A percentile compares a stretch with the other conserved stretches of the same genome.
Conservation (phyloP, 441 rosid species). For the Daphne laureola region DNA sequence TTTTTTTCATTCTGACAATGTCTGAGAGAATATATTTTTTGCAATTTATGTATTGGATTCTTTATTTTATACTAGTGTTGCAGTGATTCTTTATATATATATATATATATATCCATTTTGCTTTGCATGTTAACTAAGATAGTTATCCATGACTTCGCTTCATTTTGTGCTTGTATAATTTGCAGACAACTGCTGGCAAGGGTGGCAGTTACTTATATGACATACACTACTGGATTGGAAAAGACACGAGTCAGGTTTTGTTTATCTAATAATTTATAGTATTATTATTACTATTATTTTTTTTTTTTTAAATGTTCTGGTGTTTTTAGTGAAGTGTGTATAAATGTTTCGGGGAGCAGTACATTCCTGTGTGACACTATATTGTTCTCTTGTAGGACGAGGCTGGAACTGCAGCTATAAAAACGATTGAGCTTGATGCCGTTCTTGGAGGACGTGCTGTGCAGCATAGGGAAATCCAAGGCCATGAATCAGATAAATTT, state of each 20-base stretch:
- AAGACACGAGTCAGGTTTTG: slow-evolving; percentile 82
- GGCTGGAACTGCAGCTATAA: slow-evolving; percentile 92
- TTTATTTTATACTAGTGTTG: not conserved
- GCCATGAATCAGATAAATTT: slow-evolving; percentile 86
- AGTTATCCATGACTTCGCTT: not conserved
- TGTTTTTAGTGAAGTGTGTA: not conserved
- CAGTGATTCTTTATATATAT: not conserved
- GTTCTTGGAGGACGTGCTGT: slow-evolving; percentile 92
- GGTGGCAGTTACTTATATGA: slow-evolving; percentile 74
- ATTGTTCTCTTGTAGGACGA: slow-evolving; percentile 49
- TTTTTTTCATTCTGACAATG: too few relatives aligned
- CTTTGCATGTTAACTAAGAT: too few relatives aligned
- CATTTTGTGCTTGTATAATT: slow-evolving; percentile 5
- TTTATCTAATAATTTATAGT: not conserved
- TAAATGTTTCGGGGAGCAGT: too few relatives aligned
- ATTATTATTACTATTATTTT: too few relatives aligned
- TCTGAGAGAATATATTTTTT: too few relatives aligned
- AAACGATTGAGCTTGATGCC: slow-evolving; percentile 87
- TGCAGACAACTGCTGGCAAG: slow-evolving; percentile 64
- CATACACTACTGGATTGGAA: slow-evolving; percentile 93
- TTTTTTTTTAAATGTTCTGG: not conserved
- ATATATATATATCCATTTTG: not conserved
- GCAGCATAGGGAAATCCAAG: slow-evolving; percentile 84
- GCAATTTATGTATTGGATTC: too few relatives aligned
- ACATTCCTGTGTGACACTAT: not conserved